These are phyloP conservation scores for Phytophthora ohioensis DNA, from an alignment of 352 stramenopile genomes.

Conservation along the genomic window DNA sequence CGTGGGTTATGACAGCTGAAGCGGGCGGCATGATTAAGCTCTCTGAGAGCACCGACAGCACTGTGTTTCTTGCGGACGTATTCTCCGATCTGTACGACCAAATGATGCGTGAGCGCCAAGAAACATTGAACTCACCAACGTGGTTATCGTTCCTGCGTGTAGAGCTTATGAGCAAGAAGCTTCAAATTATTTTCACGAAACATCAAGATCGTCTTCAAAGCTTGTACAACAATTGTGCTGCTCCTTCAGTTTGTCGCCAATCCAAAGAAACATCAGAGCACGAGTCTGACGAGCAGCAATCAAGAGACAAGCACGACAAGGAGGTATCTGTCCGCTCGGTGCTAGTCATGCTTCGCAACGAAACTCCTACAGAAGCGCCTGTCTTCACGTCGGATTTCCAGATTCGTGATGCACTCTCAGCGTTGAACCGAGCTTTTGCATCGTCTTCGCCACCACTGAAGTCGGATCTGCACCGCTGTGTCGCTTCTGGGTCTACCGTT, in stretches of 20 bases:
- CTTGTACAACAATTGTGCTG: conserved; percentile 42
- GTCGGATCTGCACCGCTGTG: conserved; percentile 12
- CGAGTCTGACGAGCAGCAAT: conserved; percentile 2
- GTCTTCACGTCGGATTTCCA: conserved; percentile 39
- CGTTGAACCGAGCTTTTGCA: conserved; percentile 34
- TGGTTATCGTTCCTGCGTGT: conserved; percentile 36
- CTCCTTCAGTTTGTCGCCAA: conserved; percentile 19
- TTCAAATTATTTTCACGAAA: conserved; percentile 53
- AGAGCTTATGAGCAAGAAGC: conserved; percentile 52
- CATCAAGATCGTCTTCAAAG: conserved; percentile 45
- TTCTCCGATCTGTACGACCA: conserved; percentile 59
- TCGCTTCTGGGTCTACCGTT: background rate
- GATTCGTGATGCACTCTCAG: conserved; percentile 39
- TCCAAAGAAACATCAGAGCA: conserved; percentile 5
- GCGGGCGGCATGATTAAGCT: conserved; percentile 21
- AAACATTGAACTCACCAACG: conserved; percentile 17
- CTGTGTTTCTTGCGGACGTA: conserved; percentile 41
- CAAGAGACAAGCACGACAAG: conserved; percentile 3
- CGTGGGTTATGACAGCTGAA: conserved; percentile 33
- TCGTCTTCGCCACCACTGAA: conserved; percentile 25
- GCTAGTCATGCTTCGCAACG: conserved; percentile 38
- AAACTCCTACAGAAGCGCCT: conserved; percentile 5
- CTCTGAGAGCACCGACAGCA: conserved; percentile 12
- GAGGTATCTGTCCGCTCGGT: conserved; percentile 38
- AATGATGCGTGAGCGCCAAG: conserved; percentile 44